A percentile compares a stretch with the other conserved stretches of the same genome.
Evolutionary conservation across 768 basidiomycete species (phyloP).

Genomic region (Agaricus subrufescens): DNA sequence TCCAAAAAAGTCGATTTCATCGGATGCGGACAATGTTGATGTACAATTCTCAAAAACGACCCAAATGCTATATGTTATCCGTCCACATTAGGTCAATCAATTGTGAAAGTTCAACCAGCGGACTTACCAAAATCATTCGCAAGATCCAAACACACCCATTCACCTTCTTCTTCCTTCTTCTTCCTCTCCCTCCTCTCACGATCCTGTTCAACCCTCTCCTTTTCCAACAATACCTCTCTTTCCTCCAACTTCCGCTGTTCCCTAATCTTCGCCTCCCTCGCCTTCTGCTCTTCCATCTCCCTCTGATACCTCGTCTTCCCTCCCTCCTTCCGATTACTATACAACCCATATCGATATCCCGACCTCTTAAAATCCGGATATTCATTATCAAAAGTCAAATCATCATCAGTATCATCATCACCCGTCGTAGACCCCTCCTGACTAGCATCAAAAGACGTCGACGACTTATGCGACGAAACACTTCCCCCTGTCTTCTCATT

Average conservation of each 20-base stretch:
- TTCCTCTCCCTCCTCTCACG: constrained; percentile 9
- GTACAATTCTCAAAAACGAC: constrained; percentile 30
- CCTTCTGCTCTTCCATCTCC: background rate
- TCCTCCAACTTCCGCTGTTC: background rate
- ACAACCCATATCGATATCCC: constrained; percentile 14
- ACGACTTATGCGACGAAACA: background rate
- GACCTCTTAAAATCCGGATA: constrained; percentile 1
- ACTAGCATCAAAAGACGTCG: background rate
- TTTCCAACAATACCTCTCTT: background rate
- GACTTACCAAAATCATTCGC: constrained; percentile 38
- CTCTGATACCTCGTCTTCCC: background rate
- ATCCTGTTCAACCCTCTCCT: constrained; percentile 2
- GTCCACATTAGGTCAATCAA: background rate
- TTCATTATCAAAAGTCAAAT: constrained; percentile 10
- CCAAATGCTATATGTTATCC: background rate
- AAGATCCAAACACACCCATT: constrained; percentile 52
- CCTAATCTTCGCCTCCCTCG: background rate
- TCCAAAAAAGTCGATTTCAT: constrained; percentile 25
- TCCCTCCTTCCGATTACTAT: background rate
- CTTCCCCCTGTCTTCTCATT: background rate
- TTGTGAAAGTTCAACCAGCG: background rate
- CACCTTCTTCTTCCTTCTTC: constrained; percentile 27
- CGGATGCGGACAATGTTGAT: constrained; percentile 47
- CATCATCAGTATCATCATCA: constrained; percentile 8
- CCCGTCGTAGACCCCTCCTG: background rate